These are phyloP conservation scores for Obelidium mucronatum DNA, from an alignment of 192 early-diverging fungal genomes.

Conservation along the genomic window DNA sequence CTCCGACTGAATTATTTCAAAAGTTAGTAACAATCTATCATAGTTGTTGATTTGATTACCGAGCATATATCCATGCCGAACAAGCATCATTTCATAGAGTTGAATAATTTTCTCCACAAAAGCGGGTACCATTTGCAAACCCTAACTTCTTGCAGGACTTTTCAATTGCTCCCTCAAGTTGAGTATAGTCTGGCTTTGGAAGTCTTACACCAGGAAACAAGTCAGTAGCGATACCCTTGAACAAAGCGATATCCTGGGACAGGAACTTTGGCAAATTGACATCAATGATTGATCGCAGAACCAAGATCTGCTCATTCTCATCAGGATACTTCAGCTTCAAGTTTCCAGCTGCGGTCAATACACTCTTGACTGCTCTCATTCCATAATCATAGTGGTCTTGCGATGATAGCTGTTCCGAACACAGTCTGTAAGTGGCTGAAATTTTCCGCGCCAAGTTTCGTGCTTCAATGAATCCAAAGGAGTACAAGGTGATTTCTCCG, in stretches of 20 bases:
- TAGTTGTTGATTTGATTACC: slow-evolving; percentile 5
- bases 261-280: slow-evolving; percentile 71
- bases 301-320: slow-evolving; percentile 65
- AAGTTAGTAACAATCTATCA: background rate
- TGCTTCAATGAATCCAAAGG: slow-evolving; percentile 70
- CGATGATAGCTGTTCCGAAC: slow-evolving; percentile 68
- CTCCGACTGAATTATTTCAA: slow-evolving; percentile 51
- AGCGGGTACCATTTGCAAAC: slow-evolving; percentile 59
- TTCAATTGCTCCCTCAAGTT: slow-evolving; percentile 59
- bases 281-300: slow-evolving; percentile 67
- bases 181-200: slow-evolving; percentile 66
- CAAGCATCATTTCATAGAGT: slow-evolving; percentile 72
- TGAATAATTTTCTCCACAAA: slow-evolving; percentile 73
- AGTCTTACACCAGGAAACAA: slow-evolving; percentile 66
- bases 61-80: slow-evolving; percentile 70
- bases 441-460: slow-evolving; percentile 66
- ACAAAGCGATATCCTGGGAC: slow-evolving; percentile 69
- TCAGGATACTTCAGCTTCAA: slow-evolving; percentile 70
- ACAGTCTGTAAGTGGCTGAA: slow-evolving; percentile 63
- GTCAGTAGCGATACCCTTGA: slow-evolving; percentile 66
- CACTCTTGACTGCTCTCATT: slow-evolving; percentile 70
- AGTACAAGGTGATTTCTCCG: slow-evolving; percentile 69
- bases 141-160: slow-evolving; percentile 52
- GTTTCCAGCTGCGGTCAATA: slow-evolving; percentile 67
- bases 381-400: slow-evolving; percentile 75